Conservation (phyloP, 169 alveolate species). For the Theileria annulata region DNA sequence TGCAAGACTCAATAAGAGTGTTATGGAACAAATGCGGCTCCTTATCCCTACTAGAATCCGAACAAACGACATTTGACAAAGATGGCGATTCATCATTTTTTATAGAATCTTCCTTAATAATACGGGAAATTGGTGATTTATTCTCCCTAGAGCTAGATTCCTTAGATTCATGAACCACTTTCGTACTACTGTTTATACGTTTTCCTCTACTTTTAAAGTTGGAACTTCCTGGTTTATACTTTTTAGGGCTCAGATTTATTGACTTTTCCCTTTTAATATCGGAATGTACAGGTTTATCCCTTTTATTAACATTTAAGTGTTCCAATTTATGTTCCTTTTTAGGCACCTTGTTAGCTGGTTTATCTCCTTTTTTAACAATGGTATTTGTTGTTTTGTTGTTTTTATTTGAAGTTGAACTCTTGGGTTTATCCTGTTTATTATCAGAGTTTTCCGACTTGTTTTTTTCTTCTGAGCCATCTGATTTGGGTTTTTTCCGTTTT, state of each 20-base stretch:
- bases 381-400: not conserved
- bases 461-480: not conserved
- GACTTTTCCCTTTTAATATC: not conserved
- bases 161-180: not conserved
- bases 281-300: not conserved
- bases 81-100: not conserved
- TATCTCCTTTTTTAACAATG: not conserved
- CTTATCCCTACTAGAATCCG: not conserved
- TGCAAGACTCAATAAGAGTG: not conserved
- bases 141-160: not conserved
- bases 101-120: not conserved
- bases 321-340: not conserved
- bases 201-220: not conserved
- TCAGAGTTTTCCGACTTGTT: not conserved
- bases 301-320: not conserved
- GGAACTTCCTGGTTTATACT: not conserved
- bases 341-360: not conserved
- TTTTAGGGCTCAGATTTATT: not conserved
- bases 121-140: not conserved
- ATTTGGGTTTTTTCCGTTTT: not conserved
- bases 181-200: not conserved
- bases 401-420: not conserved
- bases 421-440: not conserved
- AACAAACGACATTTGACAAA: too few relatives aligned
- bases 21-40: not conserved